Conservation (phyloP, 352 stramenopile genomes). For the Phytophthora megakarya region DNA sequence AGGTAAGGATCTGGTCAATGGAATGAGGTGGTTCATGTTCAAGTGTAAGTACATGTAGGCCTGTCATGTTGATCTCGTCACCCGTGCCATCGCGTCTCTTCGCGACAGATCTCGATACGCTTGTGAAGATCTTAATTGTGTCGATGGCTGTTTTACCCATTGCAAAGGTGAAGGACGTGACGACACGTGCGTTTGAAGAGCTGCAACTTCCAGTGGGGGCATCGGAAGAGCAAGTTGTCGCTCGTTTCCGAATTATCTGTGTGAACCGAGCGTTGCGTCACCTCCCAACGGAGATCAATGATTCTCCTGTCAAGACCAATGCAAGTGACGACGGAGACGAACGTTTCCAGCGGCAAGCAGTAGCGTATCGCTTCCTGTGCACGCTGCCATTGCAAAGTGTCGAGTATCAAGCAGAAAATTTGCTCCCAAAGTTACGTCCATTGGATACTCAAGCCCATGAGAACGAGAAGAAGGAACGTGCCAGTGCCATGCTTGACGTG, state of each 20-base stretch:
- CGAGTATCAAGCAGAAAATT: constrained; percentile 42
- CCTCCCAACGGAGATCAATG: constrained; percentile 11
- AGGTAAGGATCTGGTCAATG: neutral
- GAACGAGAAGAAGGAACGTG: constrained; percentile 38
- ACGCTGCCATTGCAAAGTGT: constrained; percentile 50
- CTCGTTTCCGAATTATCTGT: constrained; percentile 54
- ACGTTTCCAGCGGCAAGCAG: constrained; percentile 60
- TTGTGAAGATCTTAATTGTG: neutral
- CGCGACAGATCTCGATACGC: constrained; percentile 25
- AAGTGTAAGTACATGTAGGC: constrained; percentile 7
- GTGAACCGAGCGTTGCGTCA: constrained; percentile 44
- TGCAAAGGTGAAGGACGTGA: constrained; percentile 41
- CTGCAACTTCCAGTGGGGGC: constrained; percentile 57
- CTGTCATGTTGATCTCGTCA: constrained; percentile 3
- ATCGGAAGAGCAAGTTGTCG: constrained; percentile 51
- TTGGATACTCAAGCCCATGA: constrained; percentile 33
- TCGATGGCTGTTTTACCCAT: constrained; percentile 26
- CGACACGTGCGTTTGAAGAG: constrained; percentile 56
- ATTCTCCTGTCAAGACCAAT: constrained; percentile 8
- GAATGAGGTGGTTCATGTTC: constrained; percentile 5
- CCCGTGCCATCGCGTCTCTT: constrained; percentile 20
- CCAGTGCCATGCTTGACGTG: constrained; percentile 67
- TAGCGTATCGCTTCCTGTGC: constrained; percentile 69
- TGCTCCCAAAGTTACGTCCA: constrained; percentile 51
- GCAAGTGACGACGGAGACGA: constrained; percentile 23